Base-by-base conservation (phyloP, 805 yeast species). In the Candida glaebosa region DNA sequence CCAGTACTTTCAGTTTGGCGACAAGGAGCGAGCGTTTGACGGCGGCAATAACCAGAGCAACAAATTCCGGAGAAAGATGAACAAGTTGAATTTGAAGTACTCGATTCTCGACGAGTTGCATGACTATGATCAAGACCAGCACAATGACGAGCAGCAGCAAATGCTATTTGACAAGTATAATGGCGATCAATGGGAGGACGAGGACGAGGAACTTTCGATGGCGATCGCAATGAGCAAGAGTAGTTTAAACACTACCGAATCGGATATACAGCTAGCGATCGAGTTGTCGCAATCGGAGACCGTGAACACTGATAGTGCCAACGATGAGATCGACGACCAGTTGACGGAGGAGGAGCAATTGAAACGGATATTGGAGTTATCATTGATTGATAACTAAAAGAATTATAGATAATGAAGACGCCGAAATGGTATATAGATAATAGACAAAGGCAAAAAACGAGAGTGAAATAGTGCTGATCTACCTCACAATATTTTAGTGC, bases 1-100 rank as follows among this genome's bases (percentile, higher is more conserved):
- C 1, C 78, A 74, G 44, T 71, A 71, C 47, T 76, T 76, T 48
- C 69, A 66, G 41, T 69, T 73, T 58, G 80, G 78, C 1, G 69
- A 66, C 25, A 49, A 51, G 15, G 53, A 56, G 5, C 60, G 30
- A 14, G 19, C 22, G 15, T n/a, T 32, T 18, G 19, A 15, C 2
- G 18, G 20, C 7, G 22, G 20, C 16, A 28, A 25, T 14, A 28
- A 28, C 53, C 9, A 49, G 24, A 16, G 17, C 36, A n/a, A 39
- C 22, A 19, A 43, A 38, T 36, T 39, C 16, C 22, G 36, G 18
- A 19, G 31, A 43, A 31, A 41, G 38, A 49, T 52, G 36, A 52
- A 48, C 42, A 49, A 52, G 40, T 47, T 48, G 16, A 50, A 50
- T 24, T 39, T 43, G 2, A 38, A 54, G 43, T 39, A 54, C 48